These are phyloP conservation scores for Rhizopogon vulgaris DNA, from an alignment of 768 basidiomycete genomes.

Conservation along the genomic window DNA sequence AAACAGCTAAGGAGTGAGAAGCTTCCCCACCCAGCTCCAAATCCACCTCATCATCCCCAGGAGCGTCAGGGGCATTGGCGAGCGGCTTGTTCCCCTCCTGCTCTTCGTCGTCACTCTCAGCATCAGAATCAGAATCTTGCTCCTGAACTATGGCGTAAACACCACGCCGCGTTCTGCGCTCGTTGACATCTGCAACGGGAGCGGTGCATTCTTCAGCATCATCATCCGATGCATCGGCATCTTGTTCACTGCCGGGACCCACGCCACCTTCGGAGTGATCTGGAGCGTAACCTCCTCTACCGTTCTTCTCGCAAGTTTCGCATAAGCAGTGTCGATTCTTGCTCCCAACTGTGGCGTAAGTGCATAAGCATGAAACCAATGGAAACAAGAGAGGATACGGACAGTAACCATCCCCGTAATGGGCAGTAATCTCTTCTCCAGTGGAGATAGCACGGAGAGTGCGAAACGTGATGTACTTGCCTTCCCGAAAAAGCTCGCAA, in stretches of 20 bases:
- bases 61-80: slow-evolving; percentile 38
- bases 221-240: slow-evolving; percentile 32
- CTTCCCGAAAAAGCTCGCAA: slow-evolving; percentile 83
- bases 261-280: slow-evolving; percentile 49
- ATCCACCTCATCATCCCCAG: slow-evolving; percentile 37
- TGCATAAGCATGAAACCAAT: slow-evolving; percentile 15
- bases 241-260: slow-evolving; percentile 40
- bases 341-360: slow-evolving; percentile 45
- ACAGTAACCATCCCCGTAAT: slow-evolving; percentile 91
- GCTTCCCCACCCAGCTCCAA: slow-evolving; percentile 38
- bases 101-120: slow-evolving; percentile 46
- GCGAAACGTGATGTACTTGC: slow-evolving; percentile 84
- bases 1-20: slow-evolving; percentile 9
- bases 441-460: slow-evolving; percentile 70
- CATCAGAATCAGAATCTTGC: slow-evolving; percentile 55
- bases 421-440: slow-evolving; percentile 85
- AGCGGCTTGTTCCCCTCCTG: slow-evolving; percentile 43
- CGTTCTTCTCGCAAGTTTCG: slow-evolving; percentile 77
- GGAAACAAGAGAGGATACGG: slow-evolving; percentile 30
- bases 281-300: slow-evolving; percentile 63
- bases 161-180: slow-evolving; percentile 74
- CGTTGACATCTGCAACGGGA: slow-evolving; percentile 58
- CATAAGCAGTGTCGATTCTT: slow-evolving; percentile 76
- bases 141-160: slow-evolving; percentile 69
- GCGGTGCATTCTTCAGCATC: slow-evolving; percentile 42